These are phyloP conservation scores for Diplogelasinospora grovesii DNA, from an alignment of 495 filamentous ascomycete species.

Conservation along the genomic window DNA sequence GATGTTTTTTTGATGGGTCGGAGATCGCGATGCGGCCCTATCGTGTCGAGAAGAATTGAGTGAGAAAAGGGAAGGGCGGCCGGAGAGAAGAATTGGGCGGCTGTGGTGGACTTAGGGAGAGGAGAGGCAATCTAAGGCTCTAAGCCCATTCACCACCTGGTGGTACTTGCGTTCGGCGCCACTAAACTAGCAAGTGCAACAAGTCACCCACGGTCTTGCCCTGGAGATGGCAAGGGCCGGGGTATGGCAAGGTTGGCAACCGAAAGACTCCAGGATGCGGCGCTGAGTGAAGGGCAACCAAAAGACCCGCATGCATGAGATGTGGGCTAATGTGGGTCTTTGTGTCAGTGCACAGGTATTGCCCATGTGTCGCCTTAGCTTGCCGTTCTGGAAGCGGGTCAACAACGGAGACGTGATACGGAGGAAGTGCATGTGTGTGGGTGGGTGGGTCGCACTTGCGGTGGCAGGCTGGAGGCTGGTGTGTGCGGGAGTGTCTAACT, in stretches of 20 bases:
- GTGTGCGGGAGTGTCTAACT: no score
- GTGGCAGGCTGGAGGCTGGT: no score
- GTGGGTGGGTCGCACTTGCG: no score
- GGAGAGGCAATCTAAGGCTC: neutral
- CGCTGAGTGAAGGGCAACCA: neutral
- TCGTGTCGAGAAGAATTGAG: slow-evolving; percentile 6
- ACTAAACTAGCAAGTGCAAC: neutral
- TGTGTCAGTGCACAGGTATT: neutral
- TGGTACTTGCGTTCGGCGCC: slow-evolving; percentile 1
- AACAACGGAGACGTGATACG: no score
- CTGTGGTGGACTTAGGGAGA: slow-evolving; percentile 2
- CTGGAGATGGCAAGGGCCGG: slow-evolving; percentile 2
- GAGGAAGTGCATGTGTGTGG: no score
- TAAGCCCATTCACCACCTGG: neutral
- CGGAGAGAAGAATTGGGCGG: slow-evolving; percentile 5
- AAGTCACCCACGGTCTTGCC: slow-evolving; percentile 1
- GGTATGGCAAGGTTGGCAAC: neutral
- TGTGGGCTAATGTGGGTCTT: neutral
- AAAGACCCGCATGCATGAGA: neutral
- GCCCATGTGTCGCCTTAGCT: neutral
- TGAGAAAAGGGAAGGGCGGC: slow-evolving; percentile 5
- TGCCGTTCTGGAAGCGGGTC: slow-evolving; percentile 2
- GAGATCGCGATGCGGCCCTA: neutral
- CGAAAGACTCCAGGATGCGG: neutral
- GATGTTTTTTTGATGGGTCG: neutral